Evolutionary conservation across 495 filamentous ascomycete genomes (phyloP).

Genomic region (Aspergillus leporis): DNA sequence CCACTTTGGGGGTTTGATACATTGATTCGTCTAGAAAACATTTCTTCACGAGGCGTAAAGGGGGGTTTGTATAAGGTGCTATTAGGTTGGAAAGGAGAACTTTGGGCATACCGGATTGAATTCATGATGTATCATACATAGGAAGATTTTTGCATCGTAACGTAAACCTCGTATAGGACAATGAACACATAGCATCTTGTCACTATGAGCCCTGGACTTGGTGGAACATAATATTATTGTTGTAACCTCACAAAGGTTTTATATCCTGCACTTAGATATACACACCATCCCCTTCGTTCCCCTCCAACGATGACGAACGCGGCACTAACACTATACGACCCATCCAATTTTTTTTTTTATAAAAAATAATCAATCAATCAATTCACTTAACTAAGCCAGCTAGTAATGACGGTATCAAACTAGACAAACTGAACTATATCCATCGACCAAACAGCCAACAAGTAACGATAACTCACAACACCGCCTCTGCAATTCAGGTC

Average conservation of each 20-base stretch:
- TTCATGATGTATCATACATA: too few relatives aligned
- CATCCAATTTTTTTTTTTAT: too few relatives aligned
- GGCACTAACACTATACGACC: too few relatives aligned
- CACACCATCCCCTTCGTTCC: too few relatives aligned
- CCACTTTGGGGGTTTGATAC: not conserved
- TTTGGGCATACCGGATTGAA: not conserved
- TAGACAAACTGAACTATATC: constrained; percentile 2
- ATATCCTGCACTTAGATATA: too few relatives aligned
- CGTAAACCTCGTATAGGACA: too few relatives aligned
- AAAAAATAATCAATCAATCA: not conserved
- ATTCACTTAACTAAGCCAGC: constrained; percentile 2
- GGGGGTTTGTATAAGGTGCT: not conserved
- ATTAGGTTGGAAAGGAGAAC: not conserved
- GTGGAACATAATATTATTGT: too few relatives aligned
- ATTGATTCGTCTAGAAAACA: not conserved
- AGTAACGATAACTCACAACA: not conserved
- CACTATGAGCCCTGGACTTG: too few relatives aligned
- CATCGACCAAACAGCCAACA: not conserved
- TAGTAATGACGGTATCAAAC: not conserved
- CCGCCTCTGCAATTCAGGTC: not conserved
- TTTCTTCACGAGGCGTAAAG: not conserved
- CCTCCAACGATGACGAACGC: too few relatives aligned
- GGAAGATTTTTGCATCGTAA: too few relatives aligned
- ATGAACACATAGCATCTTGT: too few relatives aligned
- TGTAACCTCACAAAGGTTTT: too few relatives aligned